Evolutionary conservation across 1,139 yeast species (phyloP).

Genomic region (Pichia sp.): DNA sequence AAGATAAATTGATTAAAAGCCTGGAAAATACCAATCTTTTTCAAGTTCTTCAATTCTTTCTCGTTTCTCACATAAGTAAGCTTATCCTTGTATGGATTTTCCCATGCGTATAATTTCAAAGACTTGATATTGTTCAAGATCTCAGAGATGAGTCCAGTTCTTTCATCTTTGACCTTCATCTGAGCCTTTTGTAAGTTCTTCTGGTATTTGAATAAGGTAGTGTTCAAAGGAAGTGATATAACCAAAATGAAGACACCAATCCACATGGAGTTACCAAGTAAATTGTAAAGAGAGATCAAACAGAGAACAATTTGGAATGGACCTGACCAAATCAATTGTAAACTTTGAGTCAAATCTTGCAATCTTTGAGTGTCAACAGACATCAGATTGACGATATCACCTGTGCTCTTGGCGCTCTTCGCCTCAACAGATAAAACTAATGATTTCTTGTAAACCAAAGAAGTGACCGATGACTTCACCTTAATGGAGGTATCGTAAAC

Average conservation of each 20-base stretch:
- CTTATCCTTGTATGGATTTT: slow-evolving; percentile 68
- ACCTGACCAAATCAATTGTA: slow-evolving; percentile 91
- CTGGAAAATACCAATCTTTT: slow-evolving; percentile 66
- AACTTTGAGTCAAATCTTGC: slow-evolving; percentile 82
- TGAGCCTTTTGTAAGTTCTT: slow-evolving; percentile 71
- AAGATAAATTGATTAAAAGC: slow-evolving; percentile 75
- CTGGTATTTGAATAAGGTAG: slow-evolving; percentile 64
- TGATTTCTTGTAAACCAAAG: slow-evolving; percentile 75
- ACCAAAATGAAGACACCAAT: slow-evolving; percentile 85
- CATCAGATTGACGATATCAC: slow-evolving; percentile 96
- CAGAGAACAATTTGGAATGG: slow-evolving; percentile 88
- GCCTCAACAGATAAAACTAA: slow-evolving; percentile 80
- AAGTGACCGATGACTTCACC: slow-evolving; percentile 70
- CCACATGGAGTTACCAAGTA: slow-evolving; percentile 94
- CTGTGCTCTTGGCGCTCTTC: slow-evolving; percentile 74
- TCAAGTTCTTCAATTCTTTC: slow-evolving; percentile 74
- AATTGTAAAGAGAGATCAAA: slow-evolving; percentile 62
- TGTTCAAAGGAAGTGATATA: slow-evolving; percentile 80
- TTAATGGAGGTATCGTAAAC: slow-evolving; percentile 89
- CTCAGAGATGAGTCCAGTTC: slow-evolving; percentile 74
- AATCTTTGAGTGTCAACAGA: slow-evolving; percentile 93
- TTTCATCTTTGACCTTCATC: slow-evolving; percentile 60
- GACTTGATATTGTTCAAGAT: slow-evolving; percentile 88
- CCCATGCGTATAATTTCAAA: slow-evolving; percentile 94
- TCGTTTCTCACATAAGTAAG: slow-evolving; percentile 80